Evolutionary conservation across 108 stramenopile species (phyloP), one percentile per base, ranked within the genome.

Genomic region (Fistulifera solaris): DNA sequence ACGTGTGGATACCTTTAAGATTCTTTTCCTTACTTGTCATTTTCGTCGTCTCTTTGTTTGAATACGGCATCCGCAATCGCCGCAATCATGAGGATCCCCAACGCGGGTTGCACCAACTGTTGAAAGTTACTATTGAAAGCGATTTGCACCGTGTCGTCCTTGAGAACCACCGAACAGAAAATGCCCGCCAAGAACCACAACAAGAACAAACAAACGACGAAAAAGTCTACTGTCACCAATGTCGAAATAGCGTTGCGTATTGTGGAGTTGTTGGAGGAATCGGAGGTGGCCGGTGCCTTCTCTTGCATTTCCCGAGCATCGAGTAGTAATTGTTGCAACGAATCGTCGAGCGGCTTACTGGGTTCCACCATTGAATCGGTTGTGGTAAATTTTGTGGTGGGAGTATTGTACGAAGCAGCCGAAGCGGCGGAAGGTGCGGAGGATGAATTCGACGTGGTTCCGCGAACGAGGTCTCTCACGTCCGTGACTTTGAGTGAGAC

Each of bases 191-290:
- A 52, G 64, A 95, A 93, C 94, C 94, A 95, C 14, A 75, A 56
- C 53, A 95, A 66, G 12, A 95, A 77, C 24, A 49, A 87, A 54
- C 80, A 62, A 17, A 95, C 91, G 2, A 95, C 61, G 67, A 95
- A 95, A 70, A 95, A 95, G 72, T 95, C 94, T 26, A 80, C 70
- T 12, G 87, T 89, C n/a, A 95, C 83, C 38, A 95, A 70, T 11
- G 85, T 87, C 10, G 87, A 85, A 38, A 95, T 74, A 21, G 68
- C 70, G 53, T 72, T 73, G 40, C 77, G 70, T 38, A 80, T 42
- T 2, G 54, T 66, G 11, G 35, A 23, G 1, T 45, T 17, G 44
- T 11, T 45, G 3, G 44, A 17, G 4, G 44, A 45, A 3, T 4
- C 40, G 11, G 40, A 40, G 12, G 40, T 13, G 24, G 41, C 54